These are phyloP conservation scores for Rhizopogon roseolus DNA, from an alignment of 768 basidiomycete genomes.

Conservation along the genomic window DNA sequence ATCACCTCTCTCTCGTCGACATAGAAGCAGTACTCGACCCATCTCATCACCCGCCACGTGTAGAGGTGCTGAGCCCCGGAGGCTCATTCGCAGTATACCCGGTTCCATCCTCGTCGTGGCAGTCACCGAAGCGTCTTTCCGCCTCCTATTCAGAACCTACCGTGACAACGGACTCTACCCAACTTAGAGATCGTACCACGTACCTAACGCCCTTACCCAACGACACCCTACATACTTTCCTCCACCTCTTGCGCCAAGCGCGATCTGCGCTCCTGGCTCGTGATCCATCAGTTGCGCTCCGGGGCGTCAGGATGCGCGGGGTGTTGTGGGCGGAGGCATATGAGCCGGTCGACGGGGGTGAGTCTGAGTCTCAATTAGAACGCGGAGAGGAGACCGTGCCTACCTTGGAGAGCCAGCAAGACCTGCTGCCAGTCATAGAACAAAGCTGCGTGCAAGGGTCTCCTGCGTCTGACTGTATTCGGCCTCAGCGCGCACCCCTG, in stretches of 20 bases:
- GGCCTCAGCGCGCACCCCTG: constrained; percentile 20
- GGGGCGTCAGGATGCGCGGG: background rate
- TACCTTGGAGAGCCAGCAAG: background rate
- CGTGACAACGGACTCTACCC: background rate
- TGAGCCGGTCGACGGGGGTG: background rate
- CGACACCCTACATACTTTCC: background rate
- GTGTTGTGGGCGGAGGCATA: constrained; percentile 1
- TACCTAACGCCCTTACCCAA: background rate
- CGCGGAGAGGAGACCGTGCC: background rate
- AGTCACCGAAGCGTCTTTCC: background rate
- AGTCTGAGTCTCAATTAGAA: background rate
- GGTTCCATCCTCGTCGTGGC: constrained; percentile 33
- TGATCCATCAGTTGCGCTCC: background rate
- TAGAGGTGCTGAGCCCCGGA: constrained; percentile 75
- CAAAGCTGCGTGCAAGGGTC: background rate
- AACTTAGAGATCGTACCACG: background rate
- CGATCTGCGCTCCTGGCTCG: background rate
- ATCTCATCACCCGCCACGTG: constrained; percentile 22
- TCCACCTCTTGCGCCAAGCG: background rate
- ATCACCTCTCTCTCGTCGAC: constrained; percentile 65
- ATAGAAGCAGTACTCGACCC: constrained; percentile 61
- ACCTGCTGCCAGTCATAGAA: no score
- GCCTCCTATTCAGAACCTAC: background rate
- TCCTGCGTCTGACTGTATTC: background rate
- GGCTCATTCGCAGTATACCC: constrained; percentile 74